Conservation (phyloP, 2,329 filamentous ascomycete genomes). For the Neopestalotiopsis sp. region DNA sequence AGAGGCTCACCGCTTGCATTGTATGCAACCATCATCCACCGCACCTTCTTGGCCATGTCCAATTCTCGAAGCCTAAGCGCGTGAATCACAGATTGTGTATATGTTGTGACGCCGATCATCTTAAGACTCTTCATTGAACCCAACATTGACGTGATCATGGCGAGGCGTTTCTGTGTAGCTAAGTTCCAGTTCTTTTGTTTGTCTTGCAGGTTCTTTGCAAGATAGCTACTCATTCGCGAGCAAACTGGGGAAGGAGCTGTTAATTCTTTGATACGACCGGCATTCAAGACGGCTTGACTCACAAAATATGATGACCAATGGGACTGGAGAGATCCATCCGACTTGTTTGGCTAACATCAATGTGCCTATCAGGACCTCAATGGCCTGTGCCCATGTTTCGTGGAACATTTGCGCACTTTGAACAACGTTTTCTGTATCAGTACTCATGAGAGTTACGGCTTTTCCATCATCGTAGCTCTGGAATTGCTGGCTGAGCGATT, state of each 20-base stretch:
- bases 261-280: not conserved
- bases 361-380: constrained; percentile 48
- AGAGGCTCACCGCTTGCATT: constrained; percentile 44
- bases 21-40: constrained; percentile 47
- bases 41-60: constrained; percentile 35
- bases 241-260: constrained; percentile 34
- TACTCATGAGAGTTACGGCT: constrained; percentile 46
- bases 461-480: constrained; percentile 38
- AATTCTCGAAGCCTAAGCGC: constrained; percentile 40
- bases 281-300: constrained; percentile 30
- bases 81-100: constrained; percentile 29
- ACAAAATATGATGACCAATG: constrained; percentile 47
- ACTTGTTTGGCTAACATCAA: constrained; percentile 43
- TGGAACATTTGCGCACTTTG: constrained; percentile 43
- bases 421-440: constrained; percentile 43
- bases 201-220: constrained; percentile 36
- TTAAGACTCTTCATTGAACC: constrained; percentile 42
- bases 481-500: constrained; percentile 31
- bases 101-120: constrained; percentile 37
- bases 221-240: constrained; percentile 42
- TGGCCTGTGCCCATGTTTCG: constrained; percentile 46
- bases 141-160: constrained; percentile 38
- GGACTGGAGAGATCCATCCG: constrained; percentile 48
- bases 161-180: constrained; percentile 43
- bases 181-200: constrained; percentile 43